Evolutionary conservation across 768 basidiomycete species (phyloP), one percentile per base, ranked within the genome.

Genomic region (Cyclocybe cylindracea): DNA sequence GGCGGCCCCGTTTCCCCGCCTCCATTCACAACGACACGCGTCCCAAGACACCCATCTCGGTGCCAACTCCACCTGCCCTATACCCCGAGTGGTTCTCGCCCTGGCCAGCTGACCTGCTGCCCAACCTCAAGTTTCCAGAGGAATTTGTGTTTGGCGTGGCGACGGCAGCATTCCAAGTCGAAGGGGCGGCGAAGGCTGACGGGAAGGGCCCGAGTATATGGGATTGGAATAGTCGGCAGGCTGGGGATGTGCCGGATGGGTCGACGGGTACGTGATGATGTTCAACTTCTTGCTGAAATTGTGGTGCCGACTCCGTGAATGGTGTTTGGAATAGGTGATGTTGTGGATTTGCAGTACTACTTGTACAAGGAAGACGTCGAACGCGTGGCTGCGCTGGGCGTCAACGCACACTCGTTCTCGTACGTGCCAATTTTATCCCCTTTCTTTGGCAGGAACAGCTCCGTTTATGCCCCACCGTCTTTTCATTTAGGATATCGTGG

Each of bases 381-480:
- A 1, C 65, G 81, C n/a, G 68, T 78, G 5, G 75, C 77, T 44
- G 76, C 78, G 1, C 66, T 82, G 31, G 81, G 80, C 18, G 63
- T 79, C 13, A 83, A 78, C 51, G 76, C 77, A 4, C 77, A 79
- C 59, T 79, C 78, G 7, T 77, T 82, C 55, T 80, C 78, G 78
- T 78, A 51, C 44, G 73, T 62, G 34, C 35, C 32, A 1, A 11
- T n/a, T n/a, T n/a, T n/a, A n/a, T 39, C 7, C 5, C 24, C 18
- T 11, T 9, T 40, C 8, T n/a, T 33, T 7, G 10, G 36, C 16
- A 37, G 34, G 35, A 2, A 29, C n/a, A 34, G 18, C 11, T 16
- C 32, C 6, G 5, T 37, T 29, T 45, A 24, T n/a, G 24, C 24
- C 24, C 24, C 24, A 24, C 24, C n/a, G n/a, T n/a, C 11, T 35